Base-by-base conservation (phyloP, 352 stramenopile genomes). In the Phytophthora chlamydospora region DNA sequence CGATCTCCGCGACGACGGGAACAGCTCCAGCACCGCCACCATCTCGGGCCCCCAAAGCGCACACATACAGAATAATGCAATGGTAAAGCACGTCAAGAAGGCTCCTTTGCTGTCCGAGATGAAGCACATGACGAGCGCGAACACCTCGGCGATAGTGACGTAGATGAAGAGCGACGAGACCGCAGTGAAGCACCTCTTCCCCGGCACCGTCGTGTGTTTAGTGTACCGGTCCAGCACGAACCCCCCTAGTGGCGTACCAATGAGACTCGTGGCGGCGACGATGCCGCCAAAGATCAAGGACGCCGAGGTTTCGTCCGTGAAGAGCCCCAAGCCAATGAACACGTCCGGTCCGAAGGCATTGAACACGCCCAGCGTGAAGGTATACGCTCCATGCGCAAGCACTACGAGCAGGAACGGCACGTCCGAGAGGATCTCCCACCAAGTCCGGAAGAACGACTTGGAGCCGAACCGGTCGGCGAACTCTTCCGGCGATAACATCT, bases 201-300 rank as follows among this genome's bases (percentile, higher is more conserved):
- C 58, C 1, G 63, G 53, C 4, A 75, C 68, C 7, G 59, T 68
- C 32, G 78, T 74, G 61, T 76, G 34, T 35, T 78, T 71, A 16
- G 72, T 79, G 52, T 75, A 46, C 8, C 49, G 55, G 55, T 89
- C 76, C 36, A 89, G 64, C 35, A 94, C 38, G 29, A 86, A 53
- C 3, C 85, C 90, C 6, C 90, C 90, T 1, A 95, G 44, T 10
- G 87, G 71, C 6, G 90, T 96, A 13, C 86, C 90, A 32, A 96
- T 75, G 13, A 95, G 77, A 41, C 90, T 90, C 8, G 73, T 85
- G 5, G 83, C 59, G 29, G 77, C 77, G 29, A 87, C 68, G 31
- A 85, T 66, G 2, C 70, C 71, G 0, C 90, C 90, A 68, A 97
- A 97, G 14, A 91, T 74, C 16, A 90, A 59, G 13, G 83, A 85